Base-by-base conservation (phyloP, 306 rosid species). In the Gillenia trifoliata region DNA sequence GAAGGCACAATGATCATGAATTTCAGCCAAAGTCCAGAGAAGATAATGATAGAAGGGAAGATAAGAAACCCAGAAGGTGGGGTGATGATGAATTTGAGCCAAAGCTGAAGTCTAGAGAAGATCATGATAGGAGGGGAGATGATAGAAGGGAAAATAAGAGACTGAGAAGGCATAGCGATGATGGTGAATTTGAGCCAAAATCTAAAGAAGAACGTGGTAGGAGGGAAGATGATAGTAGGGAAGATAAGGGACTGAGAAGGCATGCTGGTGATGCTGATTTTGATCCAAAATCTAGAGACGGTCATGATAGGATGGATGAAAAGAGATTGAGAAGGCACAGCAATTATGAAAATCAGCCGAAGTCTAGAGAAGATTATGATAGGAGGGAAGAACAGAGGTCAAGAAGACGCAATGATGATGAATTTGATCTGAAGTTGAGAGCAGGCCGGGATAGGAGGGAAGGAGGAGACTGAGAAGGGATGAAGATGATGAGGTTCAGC, bases 281-380 rank as follows among this genome's bases (percentile, higher is more conserved):
- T 65, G 75, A 75, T 34, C 78, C 72, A 71, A 86, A 77, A 70
- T 89, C 88, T 29, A 87, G 85, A 80, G 87, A 81, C 70, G 88
- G 77, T 70, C 83, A 64, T 72, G 85, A 81, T 66, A 68, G 36
- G 70, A 87, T 84, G 66, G 90, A 86, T 41, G 90, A 83, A 66
- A 86, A 74, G 76, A 87, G 74, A 79, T 60, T 72, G 13, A 83
- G 86, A 76, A 67, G 74, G 77, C 28, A 54, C 62, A 17, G 4
- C 23, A 79, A 43, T 30, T 75, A 89, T 47, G 96, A 79, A 61
- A 70, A 25, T 65, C 74, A 70, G 38, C 78, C 68, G 47, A 85
- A 77, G 76, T 88, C 88, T n/a, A 86, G 86, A 80, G 88, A 81
- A 80, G 90, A 78, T 75, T 81, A 69, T 71, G 86, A 85, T 64